Evolutionary conservation across 2,329 filamentous ascomycete genomes (phyloP), one percentile per base, ranked within the genome.

Genomic region (Pseudogymnoascus sp.): DNA sequence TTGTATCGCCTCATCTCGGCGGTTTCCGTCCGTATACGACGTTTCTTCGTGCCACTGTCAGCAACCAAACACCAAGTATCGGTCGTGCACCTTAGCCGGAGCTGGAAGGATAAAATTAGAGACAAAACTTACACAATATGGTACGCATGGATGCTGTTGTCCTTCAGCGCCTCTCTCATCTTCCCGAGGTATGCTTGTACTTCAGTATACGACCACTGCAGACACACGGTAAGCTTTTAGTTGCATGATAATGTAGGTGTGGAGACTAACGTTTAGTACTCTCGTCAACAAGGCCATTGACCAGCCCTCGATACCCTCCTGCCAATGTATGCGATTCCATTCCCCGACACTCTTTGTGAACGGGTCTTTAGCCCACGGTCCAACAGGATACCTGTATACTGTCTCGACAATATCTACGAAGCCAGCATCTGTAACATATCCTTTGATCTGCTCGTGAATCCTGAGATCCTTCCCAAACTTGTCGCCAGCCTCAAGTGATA

Each of bases 401-500:
- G 65, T 65, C 46, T 73, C 69, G 1, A 65, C 67, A 1, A 76
- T 62, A 42, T 75, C 72, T 9, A 69, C 67, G 42, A 72, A 77
- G 0, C 72, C 75, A 8, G 66, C 63, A 16, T 67, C 63, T 59
- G 65, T 53, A 18, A 74, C 68, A 9, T 65, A 59, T 6, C 61
- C 34, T 25, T 49, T 67, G 66, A 72, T 71, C 5, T 43, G 63
- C 3, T 71, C 65, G 8, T 59, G 64, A 6, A 70, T 62, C 8
- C 74, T 66, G 5, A 78, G 68, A 1, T 77, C 75, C 5, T 80
- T 77, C 28, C 69, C 69, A 18, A 77, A 74, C 0, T 68, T 66
- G 18, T 70, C 72, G 1, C 75, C 75, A 3, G 80, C 79, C 2
- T 73, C 66, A 3, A 74, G 68, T 23, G 82, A 70, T 46, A 80